phyloP scores from a whole-genome alignment of 805 yeast genomes.

The Candida quercuum region DNA sequence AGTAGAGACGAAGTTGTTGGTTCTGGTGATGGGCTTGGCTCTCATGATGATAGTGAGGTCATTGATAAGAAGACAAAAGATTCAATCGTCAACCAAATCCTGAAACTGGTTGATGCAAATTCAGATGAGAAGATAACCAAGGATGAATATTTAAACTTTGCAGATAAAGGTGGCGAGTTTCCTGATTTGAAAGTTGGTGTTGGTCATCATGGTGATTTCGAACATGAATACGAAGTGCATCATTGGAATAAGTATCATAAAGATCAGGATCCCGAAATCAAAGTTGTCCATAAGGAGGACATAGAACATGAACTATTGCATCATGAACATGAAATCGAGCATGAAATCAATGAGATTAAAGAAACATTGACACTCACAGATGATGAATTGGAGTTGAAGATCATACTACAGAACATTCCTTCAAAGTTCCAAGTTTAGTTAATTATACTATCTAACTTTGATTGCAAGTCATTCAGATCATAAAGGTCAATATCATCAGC shows the following conservation, averaged over 20 bases:
- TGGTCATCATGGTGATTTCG: slow-evolving; percentile 93
- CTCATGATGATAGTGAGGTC: slow-evolving; percentile 59
- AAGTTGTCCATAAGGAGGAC: slow-evolving; percentile 79
- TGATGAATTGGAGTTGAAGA: slow-evolving; percentile 34
- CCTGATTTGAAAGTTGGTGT: slow-evolving; percentile 94
- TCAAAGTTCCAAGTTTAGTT: slow-evolving; percentile 25
- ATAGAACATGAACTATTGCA: slow-evolving; percentile 46
- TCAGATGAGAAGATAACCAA: slow-evolving; percentile 57
- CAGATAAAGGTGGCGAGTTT: slow-evolving; percentile 58
- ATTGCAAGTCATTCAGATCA: slow-evolving; percentile 37
- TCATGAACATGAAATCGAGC: slow-evolving; percentile 65
- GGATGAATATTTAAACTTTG: slow-evolving; percentile 67
- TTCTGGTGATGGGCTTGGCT: slow-evolving; percentile 86
- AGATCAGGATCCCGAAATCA: slow-evolving; percentile 77
- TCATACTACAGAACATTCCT: slow-evolving; percentile 33
- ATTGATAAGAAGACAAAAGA: slow-evolving; percentile 50
- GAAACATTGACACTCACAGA: slow-evolving; percentile 27
- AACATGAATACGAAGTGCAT: slow-evolving; percentile 87
- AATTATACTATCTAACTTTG: slow-evolving; percentile 14
- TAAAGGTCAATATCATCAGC: slow-evolving; percentile 26
- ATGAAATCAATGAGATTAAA: slow-evolving; percentile 62
- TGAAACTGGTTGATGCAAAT: slow-evolving; percentile 59
- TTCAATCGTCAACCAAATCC: slow-evolving; percentile 47
- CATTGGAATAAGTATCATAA: slow-evolving; percentile 85
- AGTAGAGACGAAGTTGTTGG: slow-evolving; percentile 71